Evolutionary conservation across 129 eudicot species (phyloP).

Genomic region (Heracleum sosnowskyi): DNA sequence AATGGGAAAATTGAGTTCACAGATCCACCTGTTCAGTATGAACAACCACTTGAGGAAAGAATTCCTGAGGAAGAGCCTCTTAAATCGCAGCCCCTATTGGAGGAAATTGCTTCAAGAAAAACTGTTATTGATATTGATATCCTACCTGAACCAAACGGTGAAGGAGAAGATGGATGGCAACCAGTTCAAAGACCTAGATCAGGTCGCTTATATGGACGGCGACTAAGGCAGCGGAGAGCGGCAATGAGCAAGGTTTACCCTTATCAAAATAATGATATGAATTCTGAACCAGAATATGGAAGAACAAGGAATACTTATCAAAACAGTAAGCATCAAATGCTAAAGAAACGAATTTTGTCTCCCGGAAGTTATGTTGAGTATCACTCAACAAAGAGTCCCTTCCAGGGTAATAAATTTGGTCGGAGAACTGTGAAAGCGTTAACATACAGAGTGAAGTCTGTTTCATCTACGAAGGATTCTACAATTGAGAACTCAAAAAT

Average conservation of each 20-base stretch:
- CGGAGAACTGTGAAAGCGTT: constrained; percentile 66
- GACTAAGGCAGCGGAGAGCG: constrained; percentile 61
- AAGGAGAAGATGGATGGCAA: constrained; percentile 98
- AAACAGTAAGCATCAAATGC: constrained; percentile 44
- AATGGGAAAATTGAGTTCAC: constrained; percentile 24
- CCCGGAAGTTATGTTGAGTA: constrained; percentile 64
- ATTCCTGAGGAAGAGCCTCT: constrained; percentile 26
- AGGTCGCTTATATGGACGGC: constrained; percentile 61
- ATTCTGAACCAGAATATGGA: constrained; percentile 48
- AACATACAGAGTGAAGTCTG: constrained; percentile 84
- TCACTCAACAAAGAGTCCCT: constrained; percentile 54
- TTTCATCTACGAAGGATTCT: constrained; percentile 44
- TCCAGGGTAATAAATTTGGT: constrained; percentile 60
- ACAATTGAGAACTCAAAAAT: constrained; percentile 24
- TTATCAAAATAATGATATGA: constrained; percentile 65
- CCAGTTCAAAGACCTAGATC: constrained; percentile 88
- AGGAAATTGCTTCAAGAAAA: constrained; percentile 27
- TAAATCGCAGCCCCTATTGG: constrained; percentile 21
- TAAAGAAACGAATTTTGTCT: constrained; percentile 57
- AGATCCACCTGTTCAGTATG: constrained; percentile 22
- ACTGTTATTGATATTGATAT: constrained; percentile 36
- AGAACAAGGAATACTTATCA: constrained; percentile 50
- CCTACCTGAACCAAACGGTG: constrained; percentile 43
- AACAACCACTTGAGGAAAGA: constrained; percentile 29
- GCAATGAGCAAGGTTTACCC: constrained; percentile 42